These are phyloP conservation scores for Neopestalotiopsis sp. DNA, from an alignment of 2,329 filamentous ascomycete genomes.

Conservation along the genomic window DNA sequence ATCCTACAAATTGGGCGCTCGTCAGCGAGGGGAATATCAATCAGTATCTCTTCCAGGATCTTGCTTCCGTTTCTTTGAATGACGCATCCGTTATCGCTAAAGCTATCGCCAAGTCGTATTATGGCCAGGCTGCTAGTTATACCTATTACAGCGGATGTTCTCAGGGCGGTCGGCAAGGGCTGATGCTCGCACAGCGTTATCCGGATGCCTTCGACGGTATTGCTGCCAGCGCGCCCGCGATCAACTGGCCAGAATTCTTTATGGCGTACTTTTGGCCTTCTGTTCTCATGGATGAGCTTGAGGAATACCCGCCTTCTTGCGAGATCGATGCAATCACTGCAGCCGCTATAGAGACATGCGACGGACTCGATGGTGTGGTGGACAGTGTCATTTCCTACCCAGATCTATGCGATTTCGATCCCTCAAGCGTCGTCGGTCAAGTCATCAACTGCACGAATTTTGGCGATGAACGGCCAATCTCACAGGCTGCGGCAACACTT, in stretches of 20 bases:
- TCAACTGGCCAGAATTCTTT: constrained; percentile 30
- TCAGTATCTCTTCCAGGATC: constrained; percentile 31
- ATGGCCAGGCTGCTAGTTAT: constrained; percentile 41
- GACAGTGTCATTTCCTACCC: neutral
- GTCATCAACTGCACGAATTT: neutral
- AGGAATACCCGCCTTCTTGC: neutral
- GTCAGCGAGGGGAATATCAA: constrained; percentile 32
- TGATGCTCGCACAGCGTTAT: constrained; percentile 56
- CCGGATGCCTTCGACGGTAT: constrained; percentile 61
- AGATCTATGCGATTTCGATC: neutral
- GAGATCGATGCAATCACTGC: neutral
- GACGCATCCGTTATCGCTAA: constrained; percentile 26
- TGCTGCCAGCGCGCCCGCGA: constrained; percentile 50
- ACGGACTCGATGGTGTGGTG: constrained; percentile 7
- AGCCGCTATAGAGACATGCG: neutral
- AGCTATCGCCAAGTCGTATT: constrained; percentile 39
- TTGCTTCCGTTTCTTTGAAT: constrained; percentile 31
- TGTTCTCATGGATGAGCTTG: neutral
- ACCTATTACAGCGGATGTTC: constrained; percentile 61
- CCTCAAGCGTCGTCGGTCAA: neutral
- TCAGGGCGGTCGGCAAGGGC: constrained; percentile 59
- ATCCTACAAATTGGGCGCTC: no score
- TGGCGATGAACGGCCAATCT: no score
- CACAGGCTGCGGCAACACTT: no score
- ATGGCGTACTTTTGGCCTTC: constrained; percentile 3